These are phyloP conservation scores for Flaveria linearis DNA, from an alignment of 129 eudicot species.

Conservation along the genomic window DNA sequence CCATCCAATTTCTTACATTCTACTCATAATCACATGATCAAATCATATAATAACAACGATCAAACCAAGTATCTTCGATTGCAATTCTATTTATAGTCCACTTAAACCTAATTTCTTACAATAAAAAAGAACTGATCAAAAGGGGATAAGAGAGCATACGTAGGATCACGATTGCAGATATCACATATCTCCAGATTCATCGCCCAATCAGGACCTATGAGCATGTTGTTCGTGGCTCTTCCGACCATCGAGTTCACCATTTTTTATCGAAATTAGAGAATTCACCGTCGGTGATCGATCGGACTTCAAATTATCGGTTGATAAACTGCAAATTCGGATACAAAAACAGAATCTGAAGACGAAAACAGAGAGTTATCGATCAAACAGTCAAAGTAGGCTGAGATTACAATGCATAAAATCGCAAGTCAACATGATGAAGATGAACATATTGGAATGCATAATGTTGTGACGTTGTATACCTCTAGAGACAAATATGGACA, in stretches of 20 bases:
- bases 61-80: slow-evolving; percentile 1
- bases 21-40: slow-evolving; percentile 22
- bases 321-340: neutral
- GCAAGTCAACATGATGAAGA: slow-evolving; percentile 33
- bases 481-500: slow-evolving; percentile 23
- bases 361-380: slow-evolving; percentile 21
- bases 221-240: slow-evolving; percentile 59
- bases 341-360: slow-evolving; percentile 3
- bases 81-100: slow-evolving; percentile 15
- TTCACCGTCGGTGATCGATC: neutral
- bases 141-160: slow-evolving; percentile 27
- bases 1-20: slow-evolving; percentile 14
- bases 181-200: slow-evolving; percentile 59
- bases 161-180: slow-evolving; percentile 54
- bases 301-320: neutral
- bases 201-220: slow-evolving; percentile 64
- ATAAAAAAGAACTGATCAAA: neutral
- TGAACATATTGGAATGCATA: slow-evolving; percentile 25
- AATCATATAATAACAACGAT: neutral
- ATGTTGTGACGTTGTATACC: slow-evolving; percentile 4
- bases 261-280: slow-evolving; percentile 4
- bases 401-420: slow-evolving; percentile 18
- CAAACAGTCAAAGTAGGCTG: slow-evolving; percentile 28
- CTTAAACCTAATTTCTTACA: slow-evolving; percentile 13
- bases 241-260: slow-evolving; percentile 87